These are phyloP conservation scores for Diospyros kaki DNA, from an alignment of 148 eudicot genomes.

Conservation along the genomic window DNA sequence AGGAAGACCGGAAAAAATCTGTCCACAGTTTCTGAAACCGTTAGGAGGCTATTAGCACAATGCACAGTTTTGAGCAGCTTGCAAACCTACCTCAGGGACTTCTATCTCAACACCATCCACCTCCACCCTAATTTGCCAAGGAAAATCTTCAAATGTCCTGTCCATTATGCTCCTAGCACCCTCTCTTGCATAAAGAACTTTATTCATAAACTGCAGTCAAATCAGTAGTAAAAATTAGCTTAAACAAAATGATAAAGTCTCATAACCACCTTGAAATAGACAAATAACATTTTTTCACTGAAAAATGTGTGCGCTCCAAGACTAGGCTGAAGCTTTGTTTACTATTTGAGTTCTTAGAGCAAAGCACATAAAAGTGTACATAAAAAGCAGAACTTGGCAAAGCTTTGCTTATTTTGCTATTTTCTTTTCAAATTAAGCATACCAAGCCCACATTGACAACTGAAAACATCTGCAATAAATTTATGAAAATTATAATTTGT, in stretches of 20 bases:
- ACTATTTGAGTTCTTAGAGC: no score
- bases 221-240: slow-evolving; percentile 1
- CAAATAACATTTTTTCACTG: no score
- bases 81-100: slow-evolving; percentile 77
- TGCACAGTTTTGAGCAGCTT: slow-evolving; percentile 5
- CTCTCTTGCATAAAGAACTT: slow-evolving; percentile 97
- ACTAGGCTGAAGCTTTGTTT: no score
- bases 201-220: slow-evolving; percentile 90
- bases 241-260: no score
- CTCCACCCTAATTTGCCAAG: slow-evolving; percentile 90
- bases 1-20: no score
- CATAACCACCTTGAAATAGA: no score
- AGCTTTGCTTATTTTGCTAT: neutral
- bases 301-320: no score
- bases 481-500: no score
- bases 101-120: slow-evolving; percentile 93
- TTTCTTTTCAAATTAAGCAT: neutral
- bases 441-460: neutral
- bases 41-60: neutral
- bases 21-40: neutral
- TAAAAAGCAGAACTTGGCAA: neutral
- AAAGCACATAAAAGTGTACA: neutral
- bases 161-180: slow-evolving; percentile 96
- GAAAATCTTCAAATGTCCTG: slow-evolving; percentile 87
- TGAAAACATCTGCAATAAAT: no score